Conservation (phyloP, 495 filamentous ascomycete species). For the Xylaria flabelliformis region DNA sequence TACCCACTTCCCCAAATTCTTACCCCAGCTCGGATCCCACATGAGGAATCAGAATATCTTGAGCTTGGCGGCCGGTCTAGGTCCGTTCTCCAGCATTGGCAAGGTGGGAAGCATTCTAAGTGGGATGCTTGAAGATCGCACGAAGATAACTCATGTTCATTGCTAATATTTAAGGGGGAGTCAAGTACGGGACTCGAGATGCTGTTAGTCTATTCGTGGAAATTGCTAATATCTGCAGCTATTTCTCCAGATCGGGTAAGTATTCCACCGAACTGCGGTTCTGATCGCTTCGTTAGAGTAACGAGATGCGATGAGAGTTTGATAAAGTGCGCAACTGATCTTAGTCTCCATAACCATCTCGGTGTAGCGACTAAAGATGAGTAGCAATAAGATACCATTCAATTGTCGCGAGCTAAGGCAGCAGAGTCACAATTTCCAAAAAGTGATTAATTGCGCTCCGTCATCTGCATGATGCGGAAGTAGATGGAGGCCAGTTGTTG, state of each 20-base stretch:
- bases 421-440: neutral
- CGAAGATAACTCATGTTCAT: neutral
- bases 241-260: slow-evolving; percentile 13
- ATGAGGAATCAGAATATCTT: neutral
- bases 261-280: slow-evolving; percentile 5
- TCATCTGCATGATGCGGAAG: neutral
- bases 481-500: neutral
- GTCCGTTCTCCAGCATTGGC: slow-evolving; percentile 8
- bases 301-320: neutral
- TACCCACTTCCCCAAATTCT: slow-evolving; percentile 1
- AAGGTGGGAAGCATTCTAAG: slow-evolving; percentile 4
- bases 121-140: neutral
- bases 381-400: neutral
- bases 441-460: neutral
- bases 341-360: neutral
- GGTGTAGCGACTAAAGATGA: neutral
- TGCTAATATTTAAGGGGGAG: neutral
- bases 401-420: neutral
- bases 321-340: neutral
- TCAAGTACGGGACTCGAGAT: neutral
- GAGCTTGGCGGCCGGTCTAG: slow-evolving; percentile 15
- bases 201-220: slow-evolving; percentile 11
- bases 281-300: neutral
- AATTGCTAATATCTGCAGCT: neutral
- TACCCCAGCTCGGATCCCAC: neutral